Evolutionary conservation across 2,329 filamentous ascomycete genomes (phyloP), one percentile per base, ranked within the genome.

Genomic region (Knufia fluminis): DNA sequence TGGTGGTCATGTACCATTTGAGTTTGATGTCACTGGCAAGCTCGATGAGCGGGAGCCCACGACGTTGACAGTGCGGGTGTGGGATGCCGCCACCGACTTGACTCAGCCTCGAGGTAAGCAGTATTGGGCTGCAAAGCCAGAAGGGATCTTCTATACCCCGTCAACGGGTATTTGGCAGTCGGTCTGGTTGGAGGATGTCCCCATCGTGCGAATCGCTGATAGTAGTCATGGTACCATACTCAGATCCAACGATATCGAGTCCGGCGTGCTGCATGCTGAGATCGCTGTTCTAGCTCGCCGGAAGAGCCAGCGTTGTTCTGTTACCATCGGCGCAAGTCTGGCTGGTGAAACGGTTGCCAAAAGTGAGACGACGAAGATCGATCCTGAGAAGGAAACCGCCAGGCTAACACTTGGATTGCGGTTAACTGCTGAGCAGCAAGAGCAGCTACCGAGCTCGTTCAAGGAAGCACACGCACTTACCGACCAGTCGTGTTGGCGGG

Each of bases 131-230:
- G 60, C 74, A 1, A 66, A 64, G 0, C 78, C 76, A 0, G 73
- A 70, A 9, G 77, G 80, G 57, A 86, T 86, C 52, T 86, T 83
- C 62, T 86, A 86, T 61, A 79, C 79, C 0, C 79, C 83, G 0
- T 86, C 82, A 61, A 82, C 79, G 28, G 83, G 83, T 3, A 86
- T 87, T 54, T 87, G 83, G 83, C 83, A 86, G 60, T 75, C 74
- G 16, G 83, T 86, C 0, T 87, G 83, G 83, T 66, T 87, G 1
- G 79, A 84, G 60, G 71, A 76, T n/a, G 79, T 75, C 0, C 78
- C 82, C 0, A 54, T 65, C 0, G 72, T 76, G 44, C 68, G 80
- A 56, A 75, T 86, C 48, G 75, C 74, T 0, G 69, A 75, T 35
- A 65, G 86, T 1, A 77, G 85, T 53, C 64, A 70, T 1, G 80